phyloP scores from a whole-genome alignment of 768 basidiomycete genomes.

The Agaricus subrufescens region DNA sequence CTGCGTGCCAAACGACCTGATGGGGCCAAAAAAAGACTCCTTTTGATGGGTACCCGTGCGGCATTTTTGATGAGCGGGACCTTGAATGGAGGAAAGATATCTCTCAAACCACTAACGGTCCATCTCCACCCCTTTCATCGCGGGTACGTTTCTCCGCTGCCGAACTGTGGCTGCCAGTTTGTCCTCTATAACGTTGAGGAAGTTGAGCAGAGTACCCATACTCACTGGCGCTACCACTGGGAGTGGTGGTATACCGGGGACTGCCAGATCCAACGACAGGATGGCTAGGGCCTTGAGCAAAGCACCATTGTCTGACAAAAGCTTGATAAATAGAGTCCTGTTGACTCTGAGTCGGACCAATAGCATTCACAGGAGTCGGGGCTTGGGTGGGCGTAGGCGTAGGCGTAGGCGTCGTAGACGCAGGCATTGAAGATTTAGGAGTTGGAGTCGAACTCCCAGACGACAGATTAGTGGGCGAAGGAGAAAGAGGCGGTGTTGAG shows the following conservation, averaged over 20 bases:
- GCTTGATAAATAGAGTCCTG: conserved; percentile 47
- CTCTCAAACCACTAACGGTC: too few species aligned
- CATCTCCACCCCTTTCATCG: not conserved
- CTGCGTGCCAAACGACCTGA: too few species aligned
- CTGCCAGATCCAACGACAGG: not conserved
- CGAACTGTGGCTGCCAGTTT: too few species aligned
- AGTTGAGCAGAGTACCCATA: not conserved
- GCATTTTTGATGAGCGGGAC: too few species aligned
- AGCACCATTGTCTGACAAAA: conserved; percentile 66
- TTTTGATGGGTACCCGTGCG: too few species aligned
- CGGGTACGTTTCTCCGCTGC: too few species aligned
- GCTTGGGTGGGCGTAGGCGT: not conserved
- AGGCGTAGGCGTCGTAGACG: not conserved
- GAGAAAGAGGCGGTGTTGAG: too few species aligned
- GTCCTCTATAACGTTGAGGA: too few species aligned
- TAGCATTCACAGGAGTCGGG: not conserved
- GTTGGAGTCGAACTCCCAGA: not conserved
- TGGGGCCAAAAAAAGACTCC: too few species aligned
- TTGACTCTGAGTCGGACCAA: conserved; percentile 7
- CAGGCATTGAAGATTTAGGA: not conserved
- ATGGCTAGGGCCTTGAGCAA: conserved; percentile 40
- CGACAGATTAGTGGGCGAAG: too few species aligned
- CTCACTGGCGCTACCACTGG: not conserved
- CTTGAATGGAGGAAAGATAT: not conserved
- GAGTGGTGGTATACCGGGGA: too few species aligned